Evolutionary conservation across 1,284 basidiomycete genomes (phyloP).

Genomic region (Marasmius fiardii): DNA sequence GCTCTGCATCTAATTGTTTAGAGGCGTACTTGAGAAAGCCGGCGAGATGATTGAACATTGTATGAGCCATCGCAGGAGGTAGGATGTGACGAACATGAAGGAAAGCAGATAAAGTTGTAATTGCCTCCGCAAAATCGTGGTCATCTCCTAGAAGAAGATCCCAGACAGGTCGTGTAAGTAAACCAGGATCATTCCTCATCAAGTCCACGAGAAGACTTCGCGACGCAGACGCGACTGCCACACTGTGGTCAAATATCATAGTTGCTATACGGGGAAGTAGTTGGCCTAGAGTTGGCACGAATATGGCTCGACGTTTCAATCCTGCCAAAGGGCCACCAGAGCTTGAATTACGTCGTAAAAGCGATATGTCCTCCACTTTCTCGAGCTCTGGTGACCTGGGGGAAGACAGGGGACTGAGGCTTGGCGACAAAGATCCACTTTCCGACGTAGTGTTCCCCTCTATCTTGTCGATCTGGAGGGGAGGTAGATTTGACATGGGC

Average conservation of each 20-base stretch:
- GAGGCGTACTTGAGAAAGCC: slow-evolving; percentile 64
- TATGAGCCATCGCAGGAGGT: slow-evolving; percentile 66
- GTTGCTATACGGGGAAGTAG: slow-evolving; percentile 51
- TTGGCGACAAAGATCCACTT: slow-evolving; percentile 18
- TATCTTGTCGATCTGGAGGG: slow-evolving; percentile 48
- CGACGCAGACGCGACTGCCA: slow-evolving; percentile 53
- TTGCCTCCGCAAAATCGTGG: slow-evolving; percentile 40
- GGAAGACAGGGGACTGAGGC: slow-evolving; percentile 27
- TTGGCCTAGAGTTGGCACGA: slow-evolving; percentile 55
- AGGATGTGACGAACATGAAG: slow-evolving; percentile 51
- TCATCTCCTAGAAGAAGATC: slow-evolving; percentile 55
- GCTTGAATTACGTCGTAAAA: slow-evolving; percentile 54
- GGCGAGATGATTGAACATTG: slow-evolving; percentile 66
- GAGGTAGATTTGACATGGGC: slow-evolving; percentile 61
- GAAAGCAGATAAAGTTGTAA: slow-evolving; percentile 48
- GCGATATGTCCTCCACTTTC: slow-evolving; percentile 25
- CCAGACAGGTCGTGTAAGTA: slow-evolving; percentile 62
- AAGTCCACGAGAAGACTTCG: slow-evolving; percentile 59
- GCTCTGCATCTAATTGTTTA: slow-evolving; percentile 39
- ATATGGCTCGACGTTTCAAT: slow-evolving; percentile 58
- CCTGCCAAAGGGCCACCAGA: slow-evolving; percentile 39
- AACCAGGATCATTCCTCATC: slow-evolving; percentile 71
- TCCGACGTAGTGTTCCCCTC: slow-evolving; percentile 23
- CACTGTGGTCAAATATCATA: slow-evolving; percentile 52
- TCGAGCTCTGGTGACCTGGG: slow-evolving; percentile 26